These are phyloP conservation scores for Grifola frondosa DNA, from an alignment of 1,284 basidiomycete genomes.

Conservation along the genomic window DNA sequence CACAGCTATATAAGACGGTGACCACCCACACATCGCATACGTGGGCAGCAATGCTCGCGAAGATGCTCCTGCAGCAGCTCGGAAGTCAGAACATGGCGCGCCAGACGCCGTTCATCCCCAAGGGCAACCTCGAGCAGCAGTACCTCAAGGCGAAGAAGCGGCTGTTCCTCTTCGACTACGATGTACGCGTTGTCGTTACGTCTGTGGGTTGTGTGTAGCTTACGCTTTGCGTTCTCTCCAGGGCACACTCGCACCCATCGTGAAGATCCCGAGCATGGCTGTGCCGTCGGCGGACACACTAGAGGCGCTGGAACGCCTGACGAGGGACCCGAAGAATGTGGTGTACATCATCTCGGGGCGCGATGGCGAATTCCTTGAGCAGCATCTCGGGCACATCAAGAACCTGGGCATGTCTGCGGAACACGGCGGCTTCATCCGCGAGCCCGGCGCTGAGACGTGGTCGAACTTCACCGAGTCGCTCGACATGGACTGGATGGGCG, in stretches of 20 bases:
- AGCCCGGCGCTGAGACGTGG: slow-evolving; percentile 71
- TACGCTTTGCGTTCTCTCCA: slow-evolving; percentile 32
- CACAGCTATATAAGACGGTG: slow-evolving; percentile 78
- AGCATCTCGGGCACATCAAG: slow-evolving; percentile 85
- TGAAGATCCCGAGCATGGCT: slow-evolving; percentile 90
- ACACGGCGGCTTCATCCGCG: slow-evolving; percentile 91
- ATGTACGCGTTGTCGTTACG: slow-evolving; percentile 51
- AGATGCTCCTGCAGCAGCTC: slow-evolving; percentile 85
- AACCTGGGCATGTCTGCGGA: slow-evolving; percentile 92
- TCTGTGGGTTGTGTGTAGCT: neutral
- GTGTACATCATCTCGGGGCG: slow-evolving; percentile 98
- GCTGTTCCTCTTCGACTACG: slow-evolving; percentile 95
- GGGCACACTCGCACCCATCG: slow-evolving; percentile 96
- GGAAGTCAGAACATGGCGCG: slow-evolving; percentile 82
- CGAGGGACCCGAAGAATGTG: slow-evolving; percentile 82
- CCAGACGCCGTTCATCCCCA: slow-evolving; percentile 84
- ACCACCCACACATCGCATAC: slow-evolving; percentile 93
- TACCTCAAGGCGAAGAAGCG: slow-evolving; percentile 81
- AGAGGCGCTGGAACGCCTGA: slow-evolving; percentile 70
- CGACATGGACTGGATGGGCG: slow-evolving; percentile 98
- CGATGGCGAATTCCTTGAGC: slow-evolving; percentile 90
- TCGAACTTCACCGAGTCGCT: slow-evolving; percentile 86
- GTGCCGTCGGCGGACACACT: slow-evolving; percentile 79
- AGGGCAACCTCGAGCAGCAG: slow-evolving; percentile 56
- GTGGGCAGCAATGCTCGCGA: slow-evolving; percentile 92